A percentile compares a stretch with the other conserved stretches of the same genome.
Evolutionary conservation across 2,329 filamentous ascomycete genomes (phyloP).

Genomic region (Trichothecium roseum): DNA sequence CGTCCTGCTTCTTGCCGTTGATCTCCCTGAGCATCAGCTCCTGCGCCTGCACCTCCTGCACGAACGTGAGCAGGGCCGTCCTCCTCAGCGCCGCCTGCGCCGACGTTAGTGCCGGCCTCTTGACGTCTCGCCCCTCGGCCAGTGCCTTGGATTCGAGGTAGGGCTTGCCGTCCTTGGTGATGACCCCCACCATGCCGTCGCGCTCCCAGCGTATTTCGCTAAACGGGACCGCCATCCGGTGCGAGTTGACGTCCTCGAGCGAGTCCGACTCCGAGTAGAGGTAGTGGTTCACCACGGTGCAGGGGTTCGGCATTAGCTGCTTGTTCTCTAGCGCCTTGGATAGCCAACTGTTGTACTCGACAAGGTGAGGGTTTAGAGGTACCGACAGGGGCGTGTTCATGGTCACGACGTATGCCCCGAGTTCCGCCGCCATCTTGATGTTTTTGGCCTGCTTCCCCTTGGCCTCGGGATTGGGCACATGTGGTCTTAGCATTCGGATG

Average conservation of each 20-base stretch:
- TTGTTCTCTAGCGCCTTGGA: constrained; percentile 64
- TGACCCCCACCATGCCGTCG: constrained; percentile 52
- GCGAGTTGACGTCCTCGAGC: constrained; percentile 58
- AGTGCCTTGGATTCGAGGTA: constrained; percentile 47
- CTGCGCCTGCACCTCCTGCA: constrained; percentile 75
- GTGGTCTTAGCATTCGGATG: constrained; percentile 71
- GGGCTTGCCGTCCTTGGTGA: constrained; percentile 47
- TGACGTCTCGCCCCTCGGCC: constrained; percentile 22
- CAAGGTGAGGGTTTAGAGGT: constrained; percentile 70
- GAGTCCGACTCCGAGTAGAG: constrained; percentile 69
- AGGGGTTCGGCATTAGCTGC: constrained; percentile 64
- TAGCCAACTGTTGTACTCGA: constrained; percentile 77
- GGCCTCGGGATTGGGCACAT: constrained; percentile 44
- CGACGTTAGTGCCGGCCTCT: constrained; percentile 36
- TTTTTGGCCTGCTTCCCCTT: constrained; percentile 34
- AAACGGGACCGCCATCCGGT: constrained; percentile 72
- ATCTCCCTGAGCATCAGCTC: constrained; percentile 74
- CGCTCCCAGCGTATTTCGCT: constrained; percentile 80
- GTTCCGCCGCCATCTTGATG: constrained; percentile 54
- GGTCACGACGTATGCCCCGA: constrained; percentile 74
- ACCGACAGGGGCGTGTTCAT: constrained; percentile 72
- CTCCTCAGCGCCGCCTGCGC: constrained; percentile 60
- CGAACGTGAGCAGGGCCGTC: constrained; percentile 63
- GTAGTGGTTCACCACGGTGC: constrained; percentile 63
- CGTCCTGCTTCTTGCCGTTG: constrained; percentile 78